Base-by-base conservation (phyloP, 1,139 yeast genomes). In the Geotrichum restrictum region DNA sequence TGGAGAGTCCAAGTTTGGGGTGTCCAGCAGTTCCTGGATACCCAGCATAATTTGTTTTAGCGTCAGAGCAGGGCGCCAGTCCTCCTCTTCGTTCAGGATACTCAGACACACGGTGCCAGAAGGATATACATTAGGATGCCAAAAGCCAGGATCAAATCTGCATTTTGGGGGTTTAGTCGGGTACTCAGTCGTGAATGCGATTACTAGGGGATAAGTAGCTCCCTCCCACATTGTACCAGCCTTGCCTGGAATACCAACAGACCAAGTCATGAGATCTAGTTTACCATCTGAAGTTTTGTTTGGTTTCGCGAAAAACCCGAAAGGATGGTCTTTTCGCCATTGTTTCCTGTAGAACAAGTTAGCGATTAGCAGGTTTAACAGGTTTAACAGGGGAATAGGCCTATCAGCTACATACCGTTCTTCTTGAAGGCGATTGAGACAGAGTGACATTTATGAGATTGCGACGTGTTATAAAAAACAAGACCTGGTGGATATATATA, bases 311-410 rank as follows among this genome's bases (percentile, higher is more conserved):
- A 74, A 89, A 70, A 93, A 93, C 3, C 98, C 98, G 70, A 89
- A 93, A 0, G 99, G 99, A 68, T 94, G 99, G 67, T 91, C 97
- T 69, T 89, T 93, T 62, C 99, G 82, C 99, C 99, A 93, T 68
- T 86, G 91, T 71, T 91, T 93, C 68, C 98, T 74, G 37, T 13
- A 29, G 24, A 22, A 18, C 11, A n/a, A 19, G 27, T 33, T 38
- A 34, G 38, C 29, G 19, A 18, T 3, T 11, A 14, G 32, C 34
- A n/a, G 5, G n/a, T 21, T 36, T 42, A n/a, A 21, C 14, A 33
- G 16, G 34, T 14, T 31, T 19, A 32, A n/a, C 34, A 7, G 13
- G 49, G 29, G 29, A 24, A 24, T 24, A 24, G 8, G 29, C 29
- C 5, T 24, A n/a, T n/a, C n/a, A n/a, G n/a, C n/a, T 18, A 62